A percentile compares a stretch with the other conserved stretches of the same genome.
phyloP scores from a whole-genome alignment of 495 filamentous ascomycete species.

The Tuber indicum region DNA sequence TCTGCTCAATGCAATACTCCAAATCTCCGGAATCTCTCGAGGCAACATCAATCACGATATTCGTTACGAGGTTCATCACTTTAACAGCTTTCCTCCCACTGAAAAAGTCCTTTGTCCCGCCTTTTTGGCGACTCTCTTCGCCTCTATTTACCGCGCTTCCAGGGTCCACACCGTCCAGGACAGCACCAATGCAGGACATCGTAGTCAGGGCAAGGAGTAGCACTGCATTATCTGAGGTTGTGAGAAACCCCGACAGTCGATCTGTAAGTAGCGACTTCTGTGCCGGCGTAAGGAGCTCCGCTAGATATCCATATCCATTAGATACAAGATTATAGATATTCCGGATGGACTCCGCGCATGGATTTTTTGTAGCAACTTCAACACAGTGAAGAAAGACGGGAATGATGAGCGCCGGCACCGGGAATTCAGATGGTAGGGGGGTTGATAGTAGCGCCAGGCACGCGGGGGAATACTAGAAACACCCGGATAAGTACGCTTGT shows the following conservation, averaged over 20 bases:
- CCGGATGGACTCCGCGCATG: slow-evolving; percentile 27
- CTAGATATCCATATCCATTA: slow-evolving; percentile 36
- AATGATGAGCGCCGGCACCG: slow-evolving; percentile 33
- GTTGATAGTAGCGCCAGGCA: slow-evolving; percentile 37
- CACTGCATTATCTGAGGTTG: slow-evolving; percentile 29
- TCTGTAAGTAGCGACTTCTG: slow-evolving; percentile 33
- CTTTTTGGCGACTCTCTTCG: slow-evolving; percentile 12
- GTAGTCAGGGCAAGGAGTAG: slow-evolving; percentile 34
- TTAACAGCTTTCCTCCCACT: slow-evolving; percentile 36
- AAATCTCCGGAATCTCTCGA: slow-evolving; percentile 32
- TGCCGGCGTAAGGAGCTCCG: slow-evolving; percentile 27
- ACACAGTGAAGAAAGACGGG: slow-evolving; percentile 33
- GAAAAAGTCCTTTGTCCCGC: slow-evolving; percentile 35
- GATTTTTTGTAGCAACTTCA: slow-evolving; percentile 35
- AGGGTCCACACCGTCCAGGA: slow-evolving; percentile 16
- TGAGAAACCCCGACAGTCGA: slow-evolving; percentile 37
- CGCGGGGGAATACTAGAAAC: slow-evolving; percentile 33
- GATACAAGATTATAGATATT: slow-evolving; percentile 38
- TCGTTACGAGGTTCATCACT: slow-evolving; percentile 32
- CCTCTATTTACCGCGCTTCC: slow-evolving; percentile 7
- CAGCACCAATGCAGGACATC: slow-evolving; percentile 24
- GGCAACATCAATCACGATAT: slow-evolving; percentile 36
- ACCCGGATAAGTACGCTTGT: background rate
- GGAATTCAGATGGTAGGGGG: slow-evolving; percentile 33
- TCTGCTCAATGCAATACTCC: slow-evolving; percentile 26